Evolutionary conservation across 2,329 filamentous ascomycete genomes (phyloP).

Genomic region (Xylaria sp.): DNA sequence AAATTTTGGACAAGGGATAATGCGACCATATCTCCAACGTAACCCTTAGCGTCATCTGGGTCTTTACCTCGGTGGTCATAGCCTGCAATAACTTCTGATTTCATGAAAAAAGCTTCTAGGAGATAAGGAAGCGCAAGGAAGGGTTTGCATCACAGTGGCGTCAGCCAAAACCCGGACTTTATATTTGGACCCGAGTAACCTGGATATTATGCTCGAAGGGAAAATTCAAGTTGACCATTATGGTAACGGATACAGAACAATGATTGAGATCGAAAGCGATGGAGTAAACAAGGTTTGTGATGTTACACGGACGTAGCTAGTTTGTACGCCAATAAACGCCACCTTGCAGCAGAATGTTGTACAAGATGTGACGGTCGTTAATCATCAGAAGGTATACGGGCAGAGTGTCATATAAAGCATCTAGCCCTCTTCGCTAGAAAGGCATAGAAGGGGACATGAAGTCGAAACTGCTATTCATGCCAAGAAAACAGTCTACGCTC

Average conservation of each 20-base stretch:
- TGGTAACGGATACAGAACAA: not conserved
- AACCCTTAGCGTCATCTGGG: not conserved
- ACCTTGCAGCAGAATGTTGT: not conserved
- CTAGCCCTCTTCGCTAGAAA: conserved; percentile 1
- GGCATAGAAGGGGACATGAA: conserved; percentile 17
- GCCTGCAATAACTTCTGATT: not conserved
- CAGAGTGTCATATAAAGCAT: not conserved
- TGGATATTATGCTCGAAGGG: not conserved
- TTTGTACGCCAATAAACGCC: not conserved
- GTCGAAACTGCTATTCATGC: conserved; percentile 15
- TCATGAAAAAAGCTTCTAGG: not conserved
- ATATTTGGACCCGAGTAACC: not conserved
- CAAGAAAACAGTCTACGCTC: conserved; percentile 42
- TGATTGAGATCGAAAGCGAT: not conserved
- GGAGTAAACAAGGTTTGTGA: not conserved
- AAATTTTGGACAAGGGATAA: not conserved
- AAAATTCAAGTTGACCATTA: not conserved
- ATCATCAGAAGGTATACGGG: not conserved
- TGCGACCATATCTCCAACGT: not conserved
- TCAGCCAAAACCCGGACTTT: not conserved
- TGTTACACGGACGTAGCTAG: not conserved
- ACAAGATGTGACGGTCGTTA: not conserved
- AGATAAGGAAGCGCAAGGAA: not conserved
- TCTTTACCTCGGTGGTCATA: not conserved
- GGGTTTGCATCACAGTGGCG: not conserved